Evolutionary conservation across 2,329 filamentous ascomycete species (phyloP).

Genomic region (Penicillium sp.): DNA sequence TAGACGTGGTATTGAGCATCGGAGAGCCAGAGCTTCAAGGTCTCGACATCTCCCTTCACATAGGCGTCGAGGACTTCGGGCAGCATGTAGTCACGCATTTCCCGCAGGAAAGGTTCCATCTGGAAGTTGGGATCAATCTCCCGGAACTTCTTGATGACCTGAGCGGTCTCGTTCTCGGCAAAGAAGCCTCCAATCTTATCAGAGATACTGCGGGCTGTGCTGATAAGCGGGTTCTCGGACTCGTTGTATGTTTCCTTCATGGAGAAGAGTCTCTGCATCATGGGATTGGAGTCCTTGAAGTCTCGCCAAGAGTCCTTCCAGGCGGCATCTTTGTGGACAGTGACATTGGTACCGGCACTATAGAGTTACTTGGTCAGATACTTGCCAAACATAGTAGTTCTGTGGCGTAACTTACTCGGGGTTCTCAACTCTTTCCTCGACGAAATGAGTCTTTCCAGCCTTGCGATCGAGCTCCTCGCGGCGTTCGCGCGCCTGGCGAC

Average conservation of each 20-base stretch:
- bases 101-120: slow-evolving; percentile 88
- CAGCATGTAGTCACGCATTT: slow-evolving; percentile 96
- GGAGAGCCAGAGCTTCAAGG: slow-evolving; percentile 90
- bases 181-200: slow-evolving; percentile 95
- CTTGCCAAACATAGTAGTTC: slow-evolving; percentile 12
- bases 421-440: slow-evolving; percentile 74
- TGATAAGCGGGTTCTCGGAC: slow-evolving; percentile 94
- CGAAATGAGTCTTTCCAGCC: slow-evolving; percentile 48
- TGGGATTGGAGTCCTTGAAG: slow-evolving; percentile 84
- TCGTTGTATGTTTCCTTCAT: slow-evolving; percentile 89
- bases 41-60: slow-evolving; percentile 91
- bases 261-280: slow-evolving; percentile 85
- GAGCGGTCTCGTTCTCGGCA: slow-evolving; percentile 95
- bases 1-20: slow-evolving; percentile 97
- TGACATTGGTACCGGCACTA: slow-evolving; percentile 91
- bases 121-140: slow-evolving; percentile 95
- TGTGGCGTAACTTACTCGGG: slow-evolving; percentile 68
- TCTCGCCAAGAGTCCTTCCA: slow-evolving; percentile 99
- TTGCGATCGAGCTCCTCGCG: slow-evolving; percentile 65
- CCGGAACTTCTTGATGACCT: slow-evolving; percentile 97
- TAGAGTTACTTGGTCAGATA: slow-evolving; percentile 32
- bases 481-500: slow-evolving; percentile 73
- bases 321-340: slow-evolving; percentile 91
- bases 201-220: slow-evolving; percentile 88
- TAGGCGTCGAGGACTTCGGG: slow-evolving; percentile 97